Evolutionary conservation across 2,329 filamentous ascomycete species (phyloP).

Genomic region (Sarocladiaceae sp.): DNA sequence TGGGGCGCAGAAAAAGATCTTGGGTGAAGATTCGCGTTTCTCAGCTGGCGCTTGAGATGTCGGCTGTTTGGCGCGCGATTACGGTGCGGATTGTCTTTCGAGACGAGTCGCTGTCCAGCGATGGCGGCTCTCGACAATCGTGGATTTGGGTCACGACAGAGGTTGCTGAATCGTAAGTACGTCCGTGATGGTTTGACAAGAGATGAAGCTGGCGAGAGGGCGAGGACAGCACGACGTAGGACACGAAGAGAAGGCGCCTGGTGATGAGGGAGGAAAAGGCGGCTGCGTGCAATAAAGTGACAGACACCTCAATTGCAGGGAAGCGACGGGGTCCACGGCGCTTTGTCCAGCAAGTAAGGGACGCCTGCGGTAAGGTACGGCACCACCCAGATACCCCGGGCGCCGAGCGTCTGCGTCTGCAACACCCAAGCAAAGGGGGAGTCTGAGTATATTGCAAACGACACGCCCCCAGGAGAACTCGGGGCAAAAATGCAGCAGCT

Average conservation of each 20-base stretch:
- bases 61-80: conserved; percentile 10
- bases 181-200: background rate
- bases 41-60: conserved; percentile 2
- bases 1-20: background rate
- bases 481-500: background rate
- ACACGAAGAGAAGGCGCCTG: conserved; percentile 1
- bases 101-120: background rate
- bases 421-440: background rate
- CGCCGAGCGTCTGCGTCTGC: conserved; percentile 7
- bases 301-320: conserved; percentile 8
- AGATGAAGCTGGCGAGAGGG: background rate
- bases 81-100: background rate
- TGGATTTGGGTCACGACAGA: too few species aligned
- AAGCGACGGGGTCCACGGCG: conserved; percentile 8
- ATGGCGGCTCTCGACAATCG: background rate
- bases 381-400: conserved; percentile 6
- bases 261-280: conserved; percentile 10
- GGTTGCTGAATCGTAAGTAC: background rate
- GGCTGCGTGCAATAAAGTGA: conserved; percentile 10
- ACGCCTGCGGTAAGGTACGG: conserved; percentile 8
- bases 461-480: background rate
- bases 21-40: background rate
- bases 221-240: background rate
- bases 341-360: conserved; percentile 7
- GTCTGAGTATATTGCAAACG: conserved; percentile 5